A percentile compares a stretch with the other conserved stretches of the same genome.
These are phyloP conservation scores for Sclerotinia nivalis DNA, from an alignment of 2,329 filamentous ascomycete genomes.

Conservation along the genomic window DNA sequence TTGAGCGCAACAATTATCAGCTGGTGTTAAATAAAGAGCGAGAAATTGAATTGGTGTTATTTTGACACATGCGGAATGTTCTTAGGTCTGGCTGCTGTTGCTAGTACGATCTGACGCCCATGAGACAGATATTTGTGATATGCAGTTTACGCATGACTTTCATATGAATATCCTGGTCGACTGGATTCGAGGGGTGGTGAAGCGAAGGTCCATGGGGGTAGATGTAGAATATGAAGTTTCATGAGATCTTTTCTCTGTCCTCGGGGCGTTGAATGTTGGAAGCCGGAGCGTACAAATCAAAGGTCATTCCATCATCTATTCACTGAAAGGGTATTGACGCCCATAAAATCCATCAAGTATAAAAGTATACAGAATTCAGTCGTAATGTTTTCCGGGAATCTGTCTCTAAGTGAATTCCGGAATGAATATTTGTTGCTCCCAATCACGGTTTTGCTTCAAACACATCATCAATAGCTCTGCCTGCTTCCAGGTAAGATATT, in stretches of 20 bases:
- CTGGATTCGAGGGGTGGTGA: background rate
- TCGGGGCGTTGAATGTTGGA: background rate
- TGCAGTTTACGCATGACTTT: slow-evolving; percentile 10
- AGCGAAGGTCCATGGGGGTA: background rate
- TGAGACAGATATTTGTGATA: slow-evolving; percentile 18
- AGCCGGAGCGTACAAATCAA: too few relatives aligned
- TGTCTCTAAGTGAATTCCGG: background rate
- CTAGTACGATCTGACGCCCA: slow-evolving; percentile 16
- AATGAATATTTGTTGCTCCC: background rate
- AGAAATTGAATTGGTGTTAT: too few relatives aligned
- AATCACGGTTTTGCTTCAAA: background rate
- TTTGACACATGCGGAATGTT: too few relatives aligned
- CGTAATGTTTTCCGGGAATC: too few relatives aligned
- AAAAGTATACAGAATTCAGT: background rate
- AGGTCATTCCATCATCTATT: too few relatives aligned
- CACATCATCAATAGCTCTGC: background rate
- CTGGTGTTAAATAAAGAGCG: too few relatives aligned
- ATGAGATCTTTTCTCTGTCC: background rate
- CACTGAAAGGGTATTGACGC: background rate
- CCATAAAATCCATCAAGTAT: background rate
- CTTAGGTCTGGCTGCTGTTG: slow-evolving; percentile 12
- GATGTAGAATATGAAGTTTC: too few relatives aligned
- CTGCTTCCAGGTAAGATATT: background rate
- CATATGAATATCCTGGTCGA: background rate
- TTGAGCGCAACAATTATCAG: too few relatives aligned